Conservation (phyloP, 352 stramenopile species). For the Pilasporangium apinafurcum region DNA sequence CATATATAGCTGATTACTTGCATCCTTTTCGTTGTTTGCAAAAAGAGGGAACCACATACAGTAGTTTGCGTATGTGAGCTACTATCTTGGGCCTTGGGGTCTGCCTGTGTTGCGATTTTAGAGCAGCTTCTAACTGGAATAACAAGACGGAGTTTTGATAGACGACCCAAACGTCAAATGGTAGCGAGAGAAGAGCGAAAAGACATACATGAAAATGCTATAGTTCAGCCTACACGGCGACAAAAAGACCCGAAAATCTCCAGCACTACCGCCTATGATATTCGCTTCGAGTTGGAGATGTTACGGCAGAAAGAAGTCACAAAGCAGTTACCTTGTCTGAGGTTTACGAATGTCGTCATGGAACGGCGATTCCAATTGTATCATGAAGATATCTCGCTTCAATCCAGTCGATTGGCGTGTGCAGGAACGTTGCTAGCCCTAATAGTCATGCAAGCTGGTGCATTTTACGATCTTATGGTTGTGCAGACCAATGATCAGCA, state of each 20-base stretch:
- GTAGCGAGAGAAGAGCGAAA: no score
- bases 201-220: slow-evolving; percentile 1
- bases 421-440: slow-evolving; percentile 21
- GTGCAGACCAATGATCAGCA: slow-evolving; percentile 2
- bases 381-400: slow-evolving; percentile 41
- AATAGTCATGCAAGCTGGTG: slow-evolving; percentile 28
- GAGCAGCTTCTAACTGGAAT: no score
- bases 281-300: slow-evolving; percentile 40
- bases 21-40: no score
- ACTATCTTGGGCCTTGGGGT: no score
- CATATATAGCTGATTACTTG: no score
- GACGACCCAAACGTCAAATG: no score
- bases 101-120: no score
- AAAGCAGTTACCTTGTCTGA: slow-evolving; percentile 27
- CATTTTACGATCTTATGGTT: slow-evolving; percentile 17
- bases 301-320: slow-evolving; percentile 32
- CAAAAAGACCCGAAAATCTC: slow-evolving; percentile 33
- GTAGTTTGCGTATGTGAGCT: no score
- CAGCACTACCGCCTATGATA: slow-evolving; percentile 32
- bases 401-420: slow-evolving; percentile 25
- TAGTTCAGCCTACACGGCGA: slow-evolving; percentile 2
- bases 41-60: no score
- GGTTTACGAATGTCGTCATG: slow-evolving; percentile 33
- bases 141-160: no score
- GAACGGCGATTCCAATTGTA: slow-evolving; percentile 55